Conservation (phyloP, 1,284 basidiomycete genomes). For the Ustilago esculenta region DNA sequence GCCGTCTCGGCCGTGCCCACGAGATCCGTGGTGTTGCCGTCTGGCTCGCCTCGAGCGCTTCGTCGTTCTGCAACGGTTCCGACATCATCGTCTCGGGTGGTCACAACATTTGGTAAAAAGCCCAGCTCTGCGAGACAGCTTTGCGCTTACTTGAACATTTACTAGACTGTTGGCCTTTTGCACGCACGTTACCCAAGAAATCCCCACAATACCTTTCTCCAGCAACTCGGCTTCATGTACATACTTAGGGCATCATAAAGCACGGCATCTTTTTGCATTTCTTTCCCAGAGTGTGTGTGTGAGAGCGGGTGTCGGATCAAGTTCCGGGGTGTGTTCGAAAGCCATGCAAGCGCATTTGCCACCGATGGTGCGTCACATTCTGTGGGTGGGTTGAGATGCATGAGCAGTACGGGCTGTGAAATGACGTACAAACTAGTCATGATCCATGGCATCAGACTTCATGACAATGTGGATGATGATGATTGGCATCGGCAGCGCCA, state of each 20-base stretch:
- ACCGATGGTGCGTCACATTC: too few relatives aligned
- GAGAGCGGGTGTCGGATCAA: too few relatives aligned
- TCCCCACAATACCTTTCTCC: slow-evolving; percentile 3
- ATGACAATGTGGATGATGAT: too few relatives aligned
- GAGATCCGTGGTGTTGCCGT: slow-evolving; percentile 80
- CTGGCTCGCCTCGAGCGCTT: slow-evolving; percentile 76
- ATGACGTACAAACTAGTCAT: too few relatives aligned
- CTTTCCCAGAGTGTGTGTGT: too few relatives aligned
- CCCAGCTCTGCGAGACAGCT: neutral
- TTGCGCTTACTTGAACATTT: slow-evolving; percentile 26
- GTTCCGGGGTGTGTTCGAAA: too few relatives aligned
- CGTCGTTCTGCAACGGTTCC: slow-evolving; percentile 65
- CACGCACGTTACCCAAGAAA: neutral
- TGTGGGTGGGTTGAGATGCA: too few relatives aligned
- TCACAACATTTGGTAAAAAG: slow-evolving; percentile 65
- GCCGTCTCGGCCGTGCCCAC: slow-evolving; percentile 78
- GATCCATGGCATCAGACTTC: too few relatives aligned
- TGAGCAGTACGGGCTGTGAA: too few relatives aligned
- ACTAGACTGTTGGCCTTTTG: neutral
- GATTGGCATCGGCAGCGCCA: too few relatives aligned
- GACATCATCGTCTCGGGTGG: slow-evolving; percentile 66
- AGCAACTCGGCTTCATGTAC: slow-evolving; percentile 29
- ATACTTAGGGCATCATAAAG: slow-evolving; percentile 44
- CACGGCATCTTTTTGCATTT: slow-evolving; percentile 21
- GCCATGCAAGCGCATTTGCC: too few relatives aligned